Evolutionary conservation across 2,329 filamentous ascomycete species (phyloP).

Genomic region (Trichoderma sp.): DNA sequence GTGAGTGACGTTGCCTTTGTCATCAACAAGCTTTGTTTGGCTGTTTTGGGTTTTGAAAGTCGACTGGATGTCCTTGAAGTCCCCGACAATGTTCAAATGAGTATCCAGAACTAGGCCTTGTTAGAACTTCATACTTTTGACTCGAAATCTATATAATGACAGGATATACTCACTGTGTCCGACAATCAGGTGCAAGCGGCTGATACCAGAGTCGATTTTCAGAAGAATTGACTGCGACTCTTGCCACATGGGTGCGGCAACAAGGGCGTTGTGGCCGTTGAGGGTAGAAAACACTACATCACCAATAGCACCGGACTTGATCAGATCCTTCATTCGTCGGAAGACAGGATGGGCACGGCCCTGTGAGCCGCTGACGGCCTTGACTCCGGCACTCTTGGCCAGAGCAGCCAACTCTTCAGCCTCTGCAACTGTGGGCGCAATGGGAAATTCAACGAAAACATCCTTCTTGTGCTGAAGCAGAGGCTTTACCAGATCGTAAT

Average conservation of each 20-base stretch:
- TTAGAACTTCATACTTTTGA: not conserved
- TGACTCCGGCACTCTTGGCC: slow-evolving; percentile 1
- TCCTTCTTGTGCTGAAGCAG: slow-evolving; percentile 14
- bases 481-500: slow-evolving; percentile 14
- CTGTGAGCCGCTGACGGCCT: slow-evolving; percentile 8
- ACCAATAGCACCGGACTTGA: not conserved
- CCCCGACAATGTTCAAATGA: slow-evolving; percentile 10
- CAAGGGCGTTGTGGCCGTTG: slow-evolving; percentile 11
- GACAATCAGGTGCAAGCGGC: slow-evolving; percentile 8
- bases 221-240: slow-evolving; percentile 8
- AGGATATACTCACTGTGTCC: slow-evolving; percentile 2
- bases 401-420: slow-evolving; percentile 15
- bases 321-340: slow-evolving; percentile 3
- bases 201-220: slow-evolving; percentile 13
- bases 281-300: slow-evolving; percentile 11
- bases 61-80: slow-evolving; percentile 10
- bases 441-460: slow-evolving; percentile 10
- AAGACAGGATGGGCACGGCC: slow-evolving; percentile 14
- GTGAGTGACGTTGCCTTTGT: not conserved
- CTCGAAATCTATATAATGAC: not conserved
- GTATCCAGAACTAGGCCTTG: slow-evolving; percentile 1
- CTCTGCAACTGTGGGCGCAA: slow-evolving; percentile 13
- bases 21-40: not conserved
- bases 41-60: slow-evolving; percentile 14
- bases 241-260: slow-evolving; percentile 13